Evolutionary conservation across 1,284 basidiomycete genomes (phyloP).

Genomic region (Tylopilus orsonianus): DNA sequence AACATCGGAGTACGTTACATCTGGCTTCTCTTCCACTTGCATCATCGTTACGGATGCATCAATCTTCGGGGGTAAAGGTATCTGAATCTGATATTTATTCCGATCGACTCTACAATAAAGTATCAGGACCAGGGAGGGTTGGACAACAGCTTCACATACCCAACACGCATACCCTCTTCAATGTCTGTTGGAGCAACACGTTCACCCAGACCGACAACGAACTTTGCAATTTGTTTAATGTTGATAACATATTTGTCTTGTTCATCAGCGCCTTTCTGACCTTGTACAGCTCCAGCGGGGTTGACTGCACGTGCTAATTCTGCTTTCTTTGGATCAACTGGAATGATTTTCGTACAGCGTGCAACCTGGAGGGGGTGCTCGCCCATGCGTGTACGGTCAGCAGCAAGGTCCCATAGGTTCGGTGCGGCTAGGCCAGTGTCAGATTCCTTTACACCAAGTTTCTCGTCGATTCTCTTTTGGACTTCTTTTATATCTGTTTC

Average conservation of each 20-base stretch:
- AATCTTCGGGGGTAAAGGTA: conserved; percentile 99
- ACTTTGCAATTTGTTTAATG: conserved; percentile 99
- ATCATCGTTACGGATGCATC: conserved; percentile 99
- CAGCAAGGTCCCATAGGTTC: conserved; percentile 93
- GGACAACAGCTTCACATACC: conserved; percentile 52
- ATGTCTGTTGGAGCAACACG: conserved; percentile 97
- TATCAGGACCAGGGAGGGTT: neutral
- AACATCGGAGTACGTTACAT: conserved; percentile 97
- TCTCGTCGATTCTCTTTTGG: conserved; percentile 96
- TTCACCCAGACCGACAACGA: conserved; percentile 96
- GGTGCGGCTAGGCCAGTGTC: conserved; percentile 97
- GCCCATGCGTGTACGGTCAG: conserved; percentile 86
- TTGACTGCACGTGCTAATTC: conserved; percentile 74
- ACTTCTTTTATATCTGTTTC: conserved; percentile 95
- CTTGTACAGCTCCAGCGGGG: conserved; percentile 71
- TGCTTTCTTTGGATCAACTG: conserved; percentile 69
- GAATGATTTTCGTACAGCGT: conserved; percentile 98
- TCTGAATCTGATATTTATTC: conserved; percentile 98
- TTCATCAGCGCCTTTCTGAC: conserved; percentile 90
- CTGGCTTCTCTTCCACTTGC: conserved; percentile 99
- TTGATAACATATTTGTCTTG: conserved; percentile 99
- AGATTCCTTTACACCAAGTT: conserved; percentile 96
- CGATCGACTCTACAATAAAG: conserved; percentile 68
- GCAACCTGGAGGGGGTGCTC: conserved; percentile 97
- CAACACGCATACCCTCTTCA: conserved; percentile 99